Percentiles rank a stretch among this genome's conserved stretches.
phyloP scores from a whole-genome alignment of 768 basidiomycete species.

The Cystobasidium tubakii region DNA sequence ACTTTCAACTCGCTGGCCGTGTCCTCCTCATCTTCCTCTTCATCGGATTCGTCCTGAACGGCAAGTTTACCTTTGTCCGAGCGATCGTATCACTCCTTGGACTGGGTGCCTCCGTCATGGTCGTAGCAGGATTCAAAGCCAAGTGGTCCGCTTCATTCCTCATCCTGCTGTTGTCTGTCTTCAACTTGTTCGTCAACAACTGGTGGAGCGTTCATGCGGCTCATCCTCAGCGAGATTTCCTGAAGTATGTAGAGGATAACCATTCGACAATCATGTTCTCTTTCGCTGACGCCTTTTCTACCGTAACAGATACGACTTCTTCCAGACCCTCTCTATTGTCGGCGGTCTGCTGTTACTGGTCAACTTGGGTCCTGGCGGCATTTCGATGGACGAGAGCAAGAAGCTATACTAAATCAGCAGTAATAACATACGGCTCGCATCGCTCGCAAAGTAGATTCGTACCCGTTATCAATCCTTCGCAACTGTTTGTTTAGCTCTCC shows the following conservation, averaged over 20 bases:
- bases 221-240: constrained; percentile 94
- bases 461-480: not conserved
- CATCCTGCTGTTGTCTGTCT: constrained; percentile 78
- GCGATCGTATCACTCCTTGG: constrained; percentile 83
- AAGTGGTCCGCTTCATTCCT: constrained; percentile 97
- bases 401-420: constrained; percentile 53
- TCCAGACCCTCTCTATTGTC: constrained; percentile 97
- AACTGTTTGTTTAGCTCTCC: not conserved
- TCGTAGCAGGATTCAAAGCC: constrained; percentile 97
- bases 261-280: no score
- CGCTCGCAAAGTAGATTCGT: not conserved
- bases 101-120: constrained; percentile 86
- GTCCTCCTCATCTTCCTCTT: constrained; percentile 98
- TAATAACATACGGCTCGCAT: not conserved
- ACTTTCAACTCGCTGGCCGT: constrained; percentile 89
- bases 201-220: constrained; percentile 91
- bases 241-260: constrained; percentile 69
- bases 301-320: constrained; percentile 83
- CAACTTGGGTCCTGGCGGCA: constrained; percentile 95
- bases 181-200: constrained; percentile 76
- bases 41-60: constrained; percentile 93
- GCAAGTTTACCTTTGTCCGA: constrained; percentile 78
- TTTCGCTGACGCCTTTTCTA: constrained; percentile 35
- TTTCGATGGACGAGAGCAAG: constrained; percentile 99
- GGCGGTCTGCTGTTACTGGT: constrained; percentile 94